Conservation (phyloP, 2,329 filamentous ascomycete genomes). For the Exserohilum turcica region DNA sequence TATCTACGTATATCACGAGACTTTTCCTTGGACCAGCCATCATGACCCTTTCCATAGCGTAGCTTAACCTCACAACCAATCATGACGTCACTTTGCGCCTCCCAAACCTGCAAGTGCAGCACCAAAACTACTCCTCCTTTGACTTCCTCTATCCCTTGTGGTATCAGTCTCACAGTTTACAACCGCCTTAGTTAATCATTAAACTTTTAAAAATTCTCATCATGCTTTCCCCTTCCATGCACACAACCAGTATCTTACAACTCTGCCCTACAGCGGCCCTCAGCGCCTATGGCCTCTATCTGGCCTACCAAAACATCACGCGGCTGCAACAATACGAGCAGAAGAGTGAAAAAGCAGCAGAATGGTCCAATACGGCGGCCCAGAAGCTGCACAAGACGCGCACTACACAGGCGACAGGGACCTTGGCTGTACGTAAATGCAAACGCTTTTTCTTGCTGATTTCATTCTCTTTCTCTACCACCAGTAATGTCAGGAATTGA, state of each 20-base stretch:
- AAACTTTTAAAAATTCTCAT: not conserved
- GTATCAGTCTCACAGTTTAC: too few species aligned
- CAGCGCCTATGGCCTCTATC: conserved; percentile 39
- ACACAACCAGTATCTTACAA: conserved; percentile 10
- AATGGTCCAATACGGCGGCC: conserved; percentile 43
- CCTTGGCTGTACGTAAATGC: conserved; percentile 37
- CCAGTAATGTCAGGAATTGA: too few species aligned
- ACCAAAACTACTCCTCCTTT: not conserved
- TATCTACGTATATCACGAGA: too few species aligned
- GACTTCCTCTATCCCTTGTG: too few species aligned
- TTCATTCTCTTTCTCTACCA: too few species aligned
- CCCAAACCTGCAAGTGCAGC: not conserved
- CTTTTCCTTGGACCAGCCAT: too few species aligned
- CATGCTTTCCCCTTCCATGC: not conserved
- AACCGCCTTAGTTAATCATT: too few species aligned
- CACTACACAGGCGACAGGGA: conserved; percentile 43
- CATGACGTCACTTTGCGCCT: not conserved
- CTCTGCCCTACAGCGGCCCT: conserved; percentile 27
- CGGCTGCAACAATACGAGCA: conserved; percentile 44
- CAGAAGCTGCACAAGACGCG: conserved; percentile 43
- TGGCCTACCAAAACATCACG: conserved; percentile 44
- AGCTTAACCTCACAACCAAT: not conserved
- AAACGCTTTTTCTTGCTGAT: too few species aligned
- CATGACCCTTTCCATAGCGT: too few species aligned
- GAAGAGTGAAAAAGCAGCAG: conserved; percentile 44